These are phyloP conservation scores for Pisolithus marmoratus DNA, from an alignment of 768 basidiomycete genomes.

Conservation along the genomic window DNA sequence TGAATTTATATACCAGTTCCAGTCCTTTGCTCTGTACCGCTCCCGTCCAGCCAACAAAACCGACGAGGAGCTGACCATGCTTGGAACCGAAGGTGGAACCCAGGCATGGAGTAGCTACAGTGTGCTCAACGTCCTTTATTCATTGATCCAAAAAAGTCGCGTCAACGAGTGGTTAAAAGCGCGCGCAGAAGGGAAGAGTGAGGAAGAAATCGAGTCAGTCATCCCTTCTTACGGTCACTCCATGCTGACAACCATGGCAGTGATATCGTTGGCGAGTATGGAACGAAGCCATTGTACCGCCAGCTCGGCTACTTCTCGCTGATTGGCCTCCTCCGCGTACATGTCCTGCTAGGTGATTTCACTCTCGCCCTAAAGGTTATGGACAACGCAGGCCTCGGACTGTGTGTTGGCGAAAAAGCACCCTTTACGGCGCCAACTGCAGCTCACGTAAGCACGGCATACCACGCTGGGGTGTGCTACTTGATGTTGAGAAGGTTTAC, in stretches of 20 bases:
- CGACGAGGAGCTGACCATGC: constrained; percentile 81
- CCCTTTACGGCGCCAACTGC: constrained; percentile 94
- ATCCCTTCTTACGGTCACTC: background rate
- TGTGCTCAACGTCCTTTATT: constrained; percentile 97
- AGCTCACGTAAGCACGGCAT: constrained; percentile 93
- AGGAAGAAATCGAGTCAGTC: constrained; percentile 80
- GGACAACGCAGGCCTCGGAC: constrained; percentile 88
- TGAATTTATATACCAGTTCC: constrained; percentile 98
- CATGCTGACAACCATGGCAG: constrained; percentile 33
- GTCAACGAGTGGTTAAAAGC: constrained; percentile 92
- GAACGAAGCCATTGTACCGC: constrained; percentile 82
- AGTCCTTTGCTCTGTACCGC: constrained; percentile 91
- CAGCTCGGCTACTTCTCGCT: constrained; percentile 97
- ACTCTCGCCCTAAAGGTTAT: constrained; percentile 92
- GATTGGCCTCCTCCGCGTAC: constrained; percentile 91
- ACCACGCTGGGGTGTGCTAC: constrained; percentile 97
- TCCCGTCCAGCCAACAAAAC: constrained; percentile 79
- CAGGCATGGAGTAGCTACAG: constrained; percentile 98
- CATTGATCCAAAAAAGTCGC: constrained; percentile 94
- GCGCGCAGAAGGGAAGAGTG: constrained; percentile 68
- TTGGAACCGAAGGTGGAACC: constrained; percentile 69
- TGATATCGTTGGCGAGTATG: constrained; percentile 88
- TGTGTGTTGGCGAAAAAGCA: constrained; percentile 88
- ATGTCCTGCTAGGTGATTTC: constrained; percentile 93
- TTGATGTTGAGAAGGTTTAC: constrained; percentile 91